phyloP scores from a whole-genome alignment of 2,329 filamentous ascomycete species.

The Periconia sp. region DNA sequence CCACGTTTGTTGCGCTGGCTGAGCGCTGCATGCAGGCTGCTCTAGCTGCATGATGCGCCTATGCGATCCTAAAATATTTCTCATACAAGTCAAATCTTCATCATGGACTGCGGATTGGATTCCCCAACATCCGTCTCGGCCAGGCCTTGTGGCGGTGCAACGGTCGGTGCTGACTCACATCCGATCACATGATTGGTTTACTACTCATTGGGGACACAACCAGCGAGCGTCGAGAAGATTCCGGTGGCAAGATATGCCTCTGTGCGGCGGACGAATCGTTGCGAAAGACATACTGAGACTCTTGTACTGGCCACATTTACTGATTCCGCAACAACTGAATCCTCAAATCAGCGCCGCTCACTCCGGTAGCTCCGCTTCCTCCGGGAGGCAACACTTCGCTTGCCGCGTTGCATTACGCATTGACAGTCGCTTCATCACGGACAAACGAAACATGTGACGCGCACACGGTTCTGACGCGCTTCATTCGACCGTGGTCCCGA shows the following conservation, averaged over 20 bases:
- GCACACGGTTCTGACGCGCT: slow-evolving; percentile 3
- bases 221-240: background rate
- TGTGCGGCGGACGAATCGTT: slow-evolving; percentile 12
- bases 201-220: background rate
- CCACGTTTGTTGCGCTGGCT: slow-evolving; percentile 42
- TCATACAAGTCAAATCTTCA: slow-evolving; percentile 28
- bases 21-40: slow-evolving; percentile 33
- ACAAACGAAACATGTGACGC: slow-evolving; percentile 17
- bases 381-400: slow-evolving; percentile 7
- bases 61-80: slow-evolving; percentile 35
- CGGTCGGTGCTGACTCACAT: slow-evolving; percentile 19
- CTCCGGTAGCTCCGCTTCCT: slow-evolving; percentile 6
- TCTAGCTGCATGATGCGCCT: slow-evolving; percentile 38
- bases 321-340: background rate
- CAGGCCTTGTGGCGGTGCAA: slow-evolving; percentile 40
- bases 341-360: slow-evolving; percentile 6
- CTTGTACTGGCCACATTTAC: too few relatives aligned
- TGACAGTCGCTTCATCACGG: background rate
- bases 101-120: slow-evolving; percentile 13
- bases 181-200: slow-evolving; percentile 36
- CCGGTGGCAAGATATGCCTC: slow-evolving; percentile 10
- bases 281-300: too few relatives aligned
- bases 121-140: slow-evolving; percentile 11
- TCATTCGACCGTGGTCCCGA: slow-evolving; percentile 13
- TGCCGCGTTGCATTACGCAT: slow-evolving; percentile 8